These are phyloP conservation scores for Persicaria tinctoria DNA, from an alignment of 148 eudicot species.

Conservation along the genomic window DNA sequence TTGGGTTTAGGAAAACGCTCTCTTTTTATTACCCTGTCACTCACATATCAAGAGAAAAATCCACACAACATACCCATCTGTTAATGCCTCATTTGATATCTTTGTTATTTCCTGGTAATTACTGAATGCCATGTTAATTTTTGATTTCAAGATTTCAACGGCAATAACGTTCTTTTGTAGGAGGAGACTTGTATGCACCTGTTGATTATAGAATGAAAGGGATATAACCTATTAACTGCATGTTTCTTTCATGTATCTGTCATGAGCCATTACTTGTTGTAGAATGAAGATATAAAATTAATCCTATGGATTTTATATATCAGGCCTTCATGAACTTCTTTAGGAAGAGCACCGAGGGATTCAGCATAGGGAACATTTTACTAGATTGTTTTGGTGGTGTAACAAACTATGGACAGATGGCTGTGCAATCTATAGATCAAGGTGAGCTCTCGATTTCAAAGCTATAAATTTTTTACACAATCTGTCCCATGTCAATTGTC, in stretches of 20 bases:
- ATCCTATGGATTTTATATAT: neutral
- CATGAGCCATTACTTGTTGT: neutral
- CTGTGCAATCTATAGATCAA: conserved; percentile 57
- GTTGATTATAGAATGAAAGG: too few relatives aligned
- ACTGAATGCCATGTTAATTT: neutral
- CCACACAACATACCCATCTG: neutral
- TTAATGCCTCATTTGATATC: neutral
- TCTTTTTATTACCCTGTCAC: neutral
- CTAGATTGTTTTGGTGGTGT: conserved; percentile 60
- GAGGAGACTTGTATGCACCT: too few relatives aligned
- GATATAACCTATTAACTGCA: too few relatives aligned
- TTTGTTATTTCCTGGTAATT: neutral
- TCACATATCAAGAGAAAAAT: neutral
- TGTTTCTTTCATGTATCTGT: too few relatives aligned
- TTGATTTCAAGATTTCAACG: neutral
- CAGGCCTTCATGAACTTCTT: conserved; percentile 59
- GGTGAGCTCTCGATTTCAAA: conserved; percentile 17
- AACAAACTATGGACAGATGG: conserved; percentile 58
- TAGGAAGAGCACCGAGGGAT: conserved; percentile 62
- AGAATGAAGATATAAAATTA: neutral
- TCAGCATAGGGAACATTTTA: conserved; percentile 64
- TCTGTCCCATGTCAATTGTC: neutral
- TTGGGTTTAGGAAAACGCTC: neutral
- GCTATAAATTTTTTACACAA: neutral
- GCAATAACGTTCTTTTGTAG: neutral